Percentiles rank a stretch among this genome's conserved stretches.
phyloP scores from a whole-genome alignment of 2,329 filamentous ascomycete species.

The Ciborinia camelliae region DNA sequence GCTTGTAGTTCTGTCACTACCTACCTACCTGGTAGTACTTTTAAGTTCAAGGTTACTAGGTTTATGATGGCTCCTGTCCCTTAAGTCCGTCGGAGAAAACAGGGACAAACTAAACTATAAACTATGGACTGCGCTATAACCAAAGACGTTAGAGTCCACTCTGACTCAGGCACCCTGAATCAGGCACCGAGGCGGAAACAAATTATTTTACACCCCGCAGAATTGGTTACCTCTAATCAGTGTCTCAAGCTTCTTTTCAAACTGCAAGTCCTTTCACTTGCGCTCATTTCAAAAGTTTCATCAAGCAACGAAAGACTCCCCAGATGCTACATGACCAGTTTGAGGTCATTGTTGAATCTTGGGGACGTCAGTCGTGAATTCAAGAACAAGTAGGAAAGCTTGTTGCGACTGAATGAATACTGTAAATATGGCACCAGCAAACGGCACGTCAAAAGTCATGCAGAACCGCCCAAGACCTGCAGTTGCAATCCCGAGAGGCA shows the following conservation, averaged over 20 bases:
- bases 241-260: conserved; percentile 19
- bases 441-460: conserved; percentile 32
- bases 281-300: conserved; percentile 7
- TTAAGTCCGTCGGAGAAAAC: conserved; percentile 16
- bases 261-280: conserved; percentile 19
- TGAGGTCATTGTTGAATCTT: conserved; percentile 39
- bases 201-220: conserved; percentile 20
- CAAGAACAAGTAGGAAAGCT: conserved; percentile 17
- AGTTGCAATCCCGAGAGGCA: conserved; percentile 28
- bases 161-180: neutral
- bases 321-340: conserved; percentile 20
- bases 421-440: conserved; percentile 32
- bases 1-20: too few species aligned
- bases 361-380: conserved; percentile 37
- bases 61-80: neutral
- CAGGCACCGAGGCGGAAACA: conserved; percentile 9
- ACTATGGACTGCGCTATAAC: neutral
- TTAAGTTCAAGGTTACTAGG: neutral
- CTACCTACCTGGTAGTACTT: too few species aligned
- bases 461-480: conserved; percentile 34
- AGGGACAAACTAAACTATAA: neutral
- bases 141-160: conserved; percentile 5
- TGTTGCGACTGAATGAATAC: conserved; percentile 14
- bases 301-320: conserved; percentile 17
- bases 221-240: conserved; percentile 3